Percentiles rank a stretch among this genome's conserved stretches.
Evolutionary conservation across 2,329 filamentous ascomycete species (phyloP).

Genomic region (Phialemonium atrogriseum): DNA sequence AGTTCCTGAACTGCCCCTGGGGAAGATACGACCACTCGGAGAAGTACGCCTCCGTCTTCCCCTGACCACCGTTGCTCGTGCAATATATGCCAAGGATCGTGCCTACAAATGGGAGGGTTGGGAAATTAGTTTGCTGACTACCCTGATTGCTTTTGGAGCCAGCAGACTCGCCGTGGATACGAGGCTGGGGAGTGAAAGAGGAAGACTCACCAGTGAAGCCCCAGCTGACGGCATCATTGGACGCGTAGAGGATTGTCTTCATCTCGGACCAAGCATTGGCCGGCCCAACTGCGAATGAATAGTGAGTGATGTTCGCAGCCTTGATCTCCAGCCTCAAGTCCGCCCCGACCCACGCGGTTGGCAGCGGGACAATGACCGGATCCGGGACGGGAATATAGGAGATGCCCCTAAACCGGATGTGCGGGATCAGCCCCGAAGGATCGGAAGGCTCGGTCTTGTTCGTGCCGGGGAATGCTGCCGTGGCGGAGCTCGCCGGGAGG

Average conservation of each 20-base stretch:
- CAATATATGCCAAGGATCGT: constrained; percentile 42
- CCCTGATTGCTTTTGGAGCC: not conserved
- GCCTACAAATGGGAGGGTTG: constrained; percentile 19
- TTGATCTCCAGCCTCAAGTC: constrained; percentile 31
- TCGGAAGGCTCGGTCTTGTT: constrained; percentile 6
- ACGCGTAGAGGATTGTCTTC: constrained; percentile 21
- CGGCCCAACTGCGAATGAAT: constrained; percentile 28
- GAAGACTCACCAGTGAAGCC: constrained; percentile 29
- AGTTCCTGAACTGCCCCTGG: constrained; percentile 26
- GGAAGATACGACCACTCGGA: constrained; percentile 37
- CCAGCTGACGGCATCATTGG: constrained; percentile 29
- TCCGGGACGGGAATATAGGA: constrained; percentile 30
- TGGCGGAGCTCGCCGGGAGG: constrained; percentile 21
- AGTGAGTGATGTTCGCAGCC: constrained; percentile 36
- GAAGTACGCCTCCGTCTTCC: constrained; percentile 35
- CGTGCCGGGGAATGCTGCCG: constrained; percentile 11
- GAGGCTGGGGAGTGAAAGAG: too few relatives aligned
- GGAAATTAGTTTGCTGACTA: not conserved
- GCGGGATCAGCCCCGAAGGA: constrained; percentile 24
- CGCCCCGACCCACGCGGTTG: constrained; percentile 25
- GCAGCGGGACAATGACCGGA: constrained; percentile 27
- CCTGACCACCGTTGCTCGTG: constrained; percentile 40
- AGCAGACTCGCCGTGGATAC: not conserved
- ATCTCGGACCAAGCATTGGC: constrained; percentile 20
- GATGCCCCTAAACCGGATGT: constrained; percentile 36